Base-by-base conservation (phyloP, 1,284 basidiomycete genomes). In the Ceratobasidium sp. region DNA sequence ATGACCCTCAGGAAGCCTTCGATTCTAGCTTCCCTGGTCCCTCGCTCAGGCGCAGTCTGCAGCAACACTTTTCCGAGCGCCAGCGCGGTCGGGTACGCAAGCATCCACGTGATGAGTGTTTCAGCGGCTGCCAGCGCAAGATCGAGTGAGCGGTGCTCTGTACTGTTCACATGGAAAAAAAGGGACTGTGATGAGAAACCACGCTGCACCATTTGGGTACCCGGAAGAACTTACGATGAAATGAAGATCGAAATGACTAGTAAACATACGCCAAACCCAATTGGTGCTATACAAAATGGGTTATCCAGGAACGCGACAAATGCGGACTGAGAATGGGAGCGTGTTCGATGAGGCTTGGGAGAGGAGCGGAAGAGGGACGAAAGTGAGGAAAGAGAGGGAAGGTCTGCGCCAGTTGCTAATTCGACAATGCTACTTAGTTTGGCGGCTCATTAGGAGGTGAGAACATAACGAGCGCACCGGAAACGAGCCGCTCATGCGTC, bases 11-110 rank as follows among this genome's bases (percentile, higher is more conserved):
- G 85, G 78, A 97, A 92, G 0, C 88, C 85, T 78, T 93, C 91
- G 91, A 95, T 95, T 74, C 90, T 88, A 2, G 54, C 65, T 60
- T 86, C 86, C 1, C 85, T 81, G 1, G 87, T 78, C 0, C 90
- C 88, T 24, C 91, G 84, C 6, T 85, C 83, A 0, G 96, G 96
- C 0, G 95, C 89, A 0, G 96, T 98, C 81, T 98, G 96, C 2
- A 98, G 83, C 0, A 98, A 85, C 0, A 96, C 91, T 9, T 91
- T 89, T 1, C 93, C 95, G 31, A 96, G 91, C 0, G 92, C 88
- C 3, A 90, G 85, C 24, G 91, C 93, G 0, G 94, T 91, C 0
- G 90, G 89, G 81, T 95, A 97, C 0, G 95, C 91, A 33, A 97
- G 86, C 54, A 89, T 88, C 81, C 92, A 93, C 8, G 95, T 96